These are phyloP conservation scores for Fagus crenata DNA, from an alignment of 306 rosid species.

Conservation along the genomic window DNA sequence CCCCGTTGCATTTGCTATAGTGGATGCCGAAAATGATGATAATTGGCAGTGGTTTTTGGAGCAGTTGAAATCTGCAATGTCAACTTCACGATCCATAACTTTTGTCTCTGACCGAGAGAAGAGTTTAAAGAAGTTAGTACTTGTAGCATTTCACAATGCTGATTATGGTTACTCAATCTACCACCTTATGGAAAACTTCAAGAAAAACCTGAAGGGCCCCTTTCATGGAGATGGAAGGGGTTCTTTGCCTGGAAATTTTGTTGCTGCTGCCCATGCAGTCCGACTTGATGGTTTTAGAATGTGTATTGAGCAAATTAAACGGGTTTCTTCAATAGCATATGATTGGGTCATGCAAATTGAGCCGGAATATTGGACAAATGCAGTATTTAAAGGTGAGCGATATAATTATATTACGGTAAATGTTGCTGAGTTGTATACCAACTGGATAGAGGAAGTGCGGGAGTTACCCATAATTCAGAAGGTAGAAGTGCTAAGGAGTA, in stretches of 20 bases:
- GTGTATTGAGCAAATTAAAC: slow-evolving; percentile 43
- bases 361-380: slow-evolving; percentile 49
- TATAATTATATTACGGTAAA: slow-evolving; percentile 40
- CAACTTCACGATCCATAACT: slow-evolving; percentile 37
- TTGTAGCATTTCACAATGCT: slow-evolving; percentile 39
- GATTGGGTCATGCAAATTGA: slow-evolving; percentile 45
- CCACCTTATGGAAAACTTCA: slow-evolving; percentile 56
- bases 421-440: slow-evolving; percentile 34
- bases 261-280: slow-evolving; percentile 48
- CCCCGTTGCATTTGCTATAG: slow-evolving; percentile 53
- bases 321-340: slow-evolving; percentile 44
- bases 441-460: slow-evolving; percentile 46
- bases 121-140: slow-evolving; percentile 38
- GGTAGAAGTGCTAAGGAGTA: slow-evolving; percentile 39
- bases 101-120: slow-evolving; percentile 54
- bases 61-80: slow-evolving; percentile 37
- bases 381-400: slow-evolving; percentile 48
- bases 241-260: slow-evolving; percentile 40
- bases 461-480: slow-evolving; percentile 44
- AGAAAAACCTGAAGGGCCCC: slow-evolving; percentile 47
- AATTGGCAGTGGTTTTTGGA: slow-evolving; percentile 57
- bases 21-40: slow-evolving; percentile 44
- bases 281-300: slow-evolving; percentile 39
- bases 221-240: slow-evolving; percentile 53
- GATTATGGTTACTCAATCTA: slow-evolving; percentile 46